These are phyloP conservation scores for Podospora sp. DNA, from an alignment of 495 filamentous ascomycete genomes.

Conservation along the genomic window DNA sequence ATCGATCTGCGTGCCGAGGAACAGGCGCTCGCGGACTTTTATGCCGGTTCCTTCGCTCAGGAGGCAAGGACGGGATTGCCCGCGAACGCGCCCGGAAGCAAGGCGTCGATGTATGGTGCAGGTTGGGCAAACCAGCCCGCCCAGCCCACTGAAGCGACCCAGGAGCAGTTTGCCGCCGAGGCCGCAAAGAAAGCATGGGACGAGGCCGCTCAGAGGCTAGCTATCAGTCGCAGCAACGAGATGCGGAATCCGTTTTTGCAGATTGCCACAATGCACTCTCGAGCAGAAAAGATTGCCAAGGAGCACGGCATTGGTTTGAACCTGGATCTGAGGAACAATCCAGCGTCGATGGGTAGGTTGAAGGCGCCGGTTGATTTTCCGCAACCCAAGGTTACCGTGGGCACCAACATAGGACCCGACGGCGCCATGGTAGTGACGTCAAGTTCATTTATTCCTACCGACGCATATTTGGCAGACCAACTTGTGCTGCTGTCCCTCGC, in stretches of 20 bases:
- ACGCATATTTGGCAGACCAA: constrained; percentile 70
- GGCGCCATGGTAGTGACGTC: constrained; percentile 59
- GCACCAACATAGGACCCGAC: constrained; percentile 50
- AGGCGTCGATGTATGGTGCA: constrained; percentile 58
- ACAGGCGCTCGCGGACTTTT: constrained; percentile 65
- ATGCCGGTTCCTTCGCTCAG: constrained; percentile 41
- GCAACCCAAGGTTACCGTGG: constrained; percentile 36
- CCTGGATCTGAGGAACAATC: constrained; percentile 44
- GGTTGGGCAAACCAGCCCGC: constrained; percentile 60
- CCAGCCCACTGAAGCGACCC: constrained; percentile 48
- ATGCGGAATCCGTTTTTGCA: constrained; percentile 43
- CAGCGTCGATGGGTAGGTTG: constrained; percentile 47
- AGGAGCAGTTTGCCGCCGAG: constrained; percentile 54
- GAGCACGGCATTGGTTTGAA: constrained; percentile 61
- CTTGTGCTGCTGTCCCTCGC: constrained; percentile 74
- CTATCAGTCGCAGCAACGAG: constrained; percentile 50
- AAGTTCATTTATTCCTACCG: constrained; percentile 66
- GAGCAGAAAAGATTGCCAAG: constrained; percentile 61
- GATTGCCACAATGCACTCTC: constrained; percentile 49
- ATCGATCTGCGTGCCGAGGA: constrained; percentile 86
- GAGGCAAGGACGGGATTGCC: constrained; percentile 49
- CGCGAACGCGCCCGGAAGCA: constrained; percentile 50
- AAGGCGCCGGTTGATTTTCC: constrained; percentile 56
- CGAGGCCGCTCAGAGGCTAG: constrained; percentile 46
- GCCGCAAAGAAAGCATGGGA: constrained; percentile 51